These are phyloP conservation scores for Fusarium sp. DNA, from an alignment of 2,329 filamentous ascomycete genomes.

Conservation along the genomic window DNA sequence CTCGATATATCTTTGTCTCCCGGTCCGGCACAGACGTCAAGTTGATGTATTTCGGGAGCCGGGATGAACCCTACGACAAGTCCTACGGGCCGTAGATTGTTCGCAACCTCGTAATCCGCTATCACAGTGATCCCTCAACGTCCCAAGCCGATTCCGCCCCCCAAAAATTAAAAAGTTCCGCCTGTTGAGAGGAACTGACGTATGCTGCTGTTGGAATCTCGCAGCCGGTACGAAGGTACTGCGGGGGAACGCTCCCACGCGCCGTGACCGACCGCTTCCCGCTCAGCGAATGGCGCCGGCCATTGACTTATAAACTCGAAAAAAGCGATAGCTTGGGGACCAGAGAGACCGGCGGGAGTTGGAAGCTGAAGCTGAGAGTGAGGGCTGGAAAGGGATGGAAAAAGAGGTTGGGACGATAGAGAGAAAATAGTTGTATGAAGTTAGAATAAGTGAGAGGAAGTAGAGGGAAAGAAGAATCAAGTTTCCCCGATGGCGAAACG, in stretches of 20 bases:
- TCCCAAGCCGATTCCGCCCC: conserved; percentile 16
- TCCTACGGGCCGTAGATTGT: conserved; percentile 1
- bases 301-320: conserved; percentile 58
- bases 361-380: conserved; percentile 5
- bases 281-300: conserved; percentile 64
- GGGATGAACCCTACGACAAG: not conserved
- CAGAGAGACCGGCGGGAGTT: conserved; percentile 16
- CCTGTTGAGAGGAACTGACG: conserved; percentile 11
- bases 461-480: conserved; percentile 30
- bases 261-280: conserved; percentile 64
- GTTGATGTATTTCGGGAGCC: conserved; percentile 16
- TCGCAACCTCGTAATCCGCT: conserved; percentile 6
- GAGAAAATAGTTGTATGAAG: conserved; percentile 12
- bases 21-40: conserved; percentile 13
- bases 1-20: conserved; percentile 5
- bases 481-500: conserved; percentile 37
- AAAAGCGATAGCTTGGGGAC: conserved; percentile 27
- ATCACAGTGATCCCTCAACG: conserved; percentile 8
- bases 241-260: conserved; percentile 69
- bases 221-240: conserved; percentile 56
- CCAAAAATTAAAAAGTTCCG: conserved; percentile 17
- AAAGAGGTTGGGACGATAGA: conserved; percentile 8
- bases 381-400: conserved; percentile 4
- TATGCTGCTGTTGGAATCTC: conserved; percentile 39
- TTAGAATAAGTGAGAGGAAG: conserved; percentile 25